Evolutionary conservation across 345 rosid genomes (phyloP).

Genomic region (Salix dunnii): DNA sequence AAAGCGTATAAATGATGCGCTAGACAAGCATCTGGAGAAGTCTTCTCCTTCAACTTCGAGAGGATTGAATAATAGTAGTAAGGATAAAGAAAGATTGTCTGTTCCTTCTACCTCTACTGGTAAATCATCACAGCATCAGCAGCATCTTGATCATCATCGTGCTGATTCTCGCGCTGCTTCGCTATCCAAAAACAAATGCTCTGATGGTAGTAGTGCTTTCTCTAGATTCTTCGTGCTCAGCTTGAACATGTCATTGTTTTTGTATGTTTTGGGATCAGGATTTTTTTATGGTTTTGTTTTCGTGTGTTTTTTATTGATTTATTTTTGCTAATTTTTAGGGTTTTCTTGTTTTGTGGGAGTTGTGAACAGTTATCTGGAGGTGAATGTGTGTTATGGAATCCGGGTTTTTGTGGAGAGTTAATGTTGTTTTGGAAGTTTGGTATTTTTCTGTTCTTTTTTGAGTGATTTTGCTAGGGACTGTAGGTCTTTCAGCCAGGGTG

Average conservation of each 20-base stretch:
- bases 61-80: conserved; percentile 36
- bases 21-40: conserved; percentile 89
- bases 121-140: conserved; percentile 34
- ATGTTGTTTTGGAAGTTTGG: neutral
- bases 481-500: neutral
- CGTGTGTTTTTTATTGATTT: neutral
- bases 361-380: neutral
- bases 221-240: neutral
- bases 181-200: conserved; percentile 52
- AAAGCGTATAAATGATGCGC: conserved; percentile 79
- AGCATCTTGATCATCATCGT: conserved; percentile 56
- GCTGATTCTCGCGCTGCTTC: conserved; percentile 45
- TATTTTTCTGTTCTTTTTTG: neutral
- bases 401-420: neutral
- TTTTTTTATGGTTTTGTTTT: neutral
- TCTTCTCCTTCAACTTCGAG: conserved; percentile 85
- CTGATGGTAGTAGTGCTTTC: conserved; percentile 39
- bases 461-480: neutral
- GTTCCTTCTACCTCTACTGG: conserved; percentile 70
- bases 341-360: neutral
- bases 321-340: neutral
- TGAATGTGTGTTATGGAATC: neutral
- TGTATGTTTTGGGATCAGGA: neutral
- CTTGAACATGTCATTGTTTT: neutral
- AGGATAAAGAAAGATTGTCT: conserved; percentile 58